A percentile compares a stretch with the other conserved stretches of the same genome.
These are phyloP conservation scores for Calonectria hawksworthii DNA, from an alignment of 2,329 filamentous ascomycete species.

Conservation along the genomic window DNA sequence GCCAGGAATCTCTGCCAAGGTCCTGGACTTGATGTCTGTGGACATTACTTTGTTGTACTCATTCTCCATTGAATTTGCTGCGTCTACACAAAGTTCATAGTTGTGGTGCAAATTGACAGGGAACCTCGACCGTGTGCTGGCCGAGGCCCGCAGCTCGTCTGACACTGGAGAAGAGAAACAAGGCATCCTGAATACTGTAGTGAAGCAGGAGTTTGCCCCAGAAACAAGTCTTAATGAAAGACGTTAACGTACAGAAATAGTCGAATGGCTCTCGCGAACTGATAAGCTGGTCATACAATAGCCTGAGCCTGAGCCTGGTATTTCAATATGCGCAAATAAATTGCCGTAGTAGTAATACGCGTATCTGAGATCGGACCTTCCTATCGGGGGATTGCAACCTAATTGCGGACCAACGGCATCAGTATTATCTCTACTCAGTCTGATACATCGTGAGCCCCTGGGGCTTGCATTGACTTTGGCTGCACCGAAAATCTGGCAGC, in stretches of 20 bases:
- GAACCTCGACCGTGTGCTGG: neutral
- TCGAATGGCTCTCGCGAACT: neutral
- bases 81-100: neutral
- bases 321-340: neutral
- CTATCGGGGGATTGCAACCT: neutral
- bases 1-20: neutral
- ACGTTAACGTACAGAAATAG: neutral
- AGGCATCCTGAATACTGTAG: neutral
- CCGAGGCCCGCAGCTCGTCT: neutral
- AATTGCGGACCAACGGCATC: neutral
- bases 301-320: neutral
- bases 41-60: conserved; percentile 8
- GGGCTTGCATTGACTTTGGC: neutral
- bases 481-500: neutral
- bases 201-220: neutral
- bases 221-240: no score
- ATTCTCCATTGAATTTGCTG: neutral
- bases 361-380: neutral
- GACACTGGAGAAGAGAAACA: neutral
- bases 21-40: neutral
- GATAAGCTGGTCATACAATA: neutral
- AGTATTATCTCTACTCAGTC: neutral
- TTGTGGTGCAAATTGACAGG: conserved; percentile 1
- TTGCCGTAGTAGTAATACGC: neutral
- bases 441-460: neutral